These are phyloP conservation scores for Cercospora zeae-maydis DNA, from an alignment of 2,329 filamentous ascomycete species.

Conservation along the genomic window DNA sequence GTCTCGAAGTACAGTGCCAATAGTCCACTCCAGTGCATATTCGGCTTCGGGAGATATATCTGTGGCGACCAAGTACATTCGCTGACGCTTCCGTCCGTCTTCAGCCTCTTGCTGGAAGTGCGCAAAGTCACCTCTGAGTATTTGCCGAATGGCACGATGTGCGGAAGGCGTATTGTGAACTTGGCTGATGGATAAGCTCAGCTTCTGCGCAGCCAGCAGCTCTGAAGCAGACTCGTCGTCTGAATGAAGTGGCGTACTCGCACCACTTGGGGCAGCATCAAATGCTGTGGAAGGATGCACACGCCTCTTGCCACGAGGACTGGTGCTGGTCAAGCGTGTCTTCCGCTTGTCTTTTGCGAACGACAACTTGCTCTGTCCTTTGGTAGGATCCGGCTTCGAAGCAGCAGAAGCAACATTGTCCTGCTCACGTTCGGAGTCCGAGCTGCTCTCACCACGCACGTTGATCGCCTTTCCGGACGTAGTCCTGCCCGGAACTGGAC, in stretches of 20 bases:
- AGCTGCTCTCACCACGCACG: slow-evolving; percentile 30
- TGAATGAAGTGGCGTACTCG: slow-evolving; percentile 66
- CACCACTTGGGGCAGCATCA: slow-evolving; percentile 61
- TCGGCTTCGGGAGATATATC: slow-evolving; percentile 92
- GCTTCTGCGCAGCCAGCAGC: slow-evolving; percentile 80
- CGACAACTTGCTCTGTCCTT: slow-evolving; percentile 34
- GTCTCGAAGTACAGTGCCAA: slow-evolving; percentile 88
- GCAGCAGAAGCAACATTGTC: slow-evolving; percentile 12
- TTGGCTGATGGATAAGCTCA: slow-evolving; percentile 75
- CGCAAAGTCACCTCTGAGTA: slow-evolving; percentile 81
- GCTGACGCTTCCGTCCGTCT: slow-evolving; percentile 70
- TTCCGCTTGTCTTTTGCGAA: slow-evolving; percentile 29
- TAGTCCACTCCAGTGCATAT: slow-evolving; percentile 95
- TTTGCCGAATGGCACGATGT: slow-evolving; percentile 80
- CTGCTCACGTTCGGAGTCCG: slow-evolving; percentile 29
- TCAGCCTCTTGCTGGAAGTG: slow-evolving; percentile 74
- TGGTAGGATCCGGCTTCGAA: slow-evolving; percentile 36
- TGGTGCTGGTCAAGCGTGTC: slow-evolving; percentile 30
- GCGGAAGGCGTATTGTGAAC: slow-evolving; percentile 71
- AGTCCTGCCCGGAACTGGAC: slow-evolving; percentile 35
- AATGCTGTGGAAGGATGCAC: slow-evolving; percentile 79
- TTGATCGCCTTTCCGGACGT: slow-evolving; percentile 36
- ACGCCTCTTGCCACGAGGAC: slow-evolving; percentile 36
- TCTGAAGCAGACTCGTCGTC: slow-evolving; percentile 81
- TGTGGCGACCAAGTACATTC: slow-evolving; percentile 93